Evolutionary conservation across 306 rosid genomes (phyloP), one percentile per base, ranked within the genome.

Genomic region (Benincasa hispida): DNA sequence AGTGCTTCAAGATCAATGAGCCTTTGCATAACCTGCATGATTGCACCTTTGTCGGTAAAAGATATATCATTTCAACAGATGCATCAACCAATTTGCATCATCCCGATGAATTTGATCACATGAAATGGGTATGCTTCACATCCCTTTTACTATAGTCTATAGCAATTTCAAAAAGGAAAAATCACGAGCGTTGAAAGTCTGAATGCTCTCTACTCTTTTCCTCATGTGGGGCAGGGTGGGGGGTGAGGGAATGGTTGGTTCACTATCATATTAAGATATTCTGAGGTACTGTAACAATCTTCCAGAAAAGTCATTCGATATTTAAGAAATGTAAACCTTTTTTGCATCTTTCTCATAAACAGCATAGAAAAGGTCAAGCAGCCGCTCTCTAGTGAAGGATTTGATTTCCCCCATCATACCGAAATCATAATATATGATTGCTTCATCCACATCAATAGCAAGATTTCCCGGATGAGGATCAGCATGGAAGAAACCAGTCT

Each of bases 361-460:
- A 50, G 92, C 75, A 84, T 93, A 91, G 51, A 93, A 93, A 78
- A 93, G 93, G 67, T 91, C 98, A 32, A 93, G 93, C 83, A 93
- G 79, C 80, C 96, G 87, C 90, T 88, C 93, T 30, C 93, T 81
- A 59, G 98, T 93, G 85, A 93, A 93, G 41, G 96, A 77, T 77
- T 93, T 91, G 78, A 93, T 93, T 74, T 89, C 96, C 55, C 98
- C 98, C 98, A 91, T 91, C 98, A 91, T 93, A 76, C 98, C 98
- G 82, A 93, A 93, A 86, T 93, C 98, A 79, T 93, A 93, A 79
- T 91, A 91, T 79, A 93, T 93, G 63, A 93, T 79, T 42, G 93
- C 74, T 86, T 91, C 92, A 69, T 93, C 96, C 70, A 83, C 84
- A 75, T 93, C 98, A 8, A 93, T 76, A 22, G 97, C 97, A 47